phyloP scores from a whole-genome alignment of 2,329 filamentous ascomycete species.

The Lecanosticta acicola region DNA sequence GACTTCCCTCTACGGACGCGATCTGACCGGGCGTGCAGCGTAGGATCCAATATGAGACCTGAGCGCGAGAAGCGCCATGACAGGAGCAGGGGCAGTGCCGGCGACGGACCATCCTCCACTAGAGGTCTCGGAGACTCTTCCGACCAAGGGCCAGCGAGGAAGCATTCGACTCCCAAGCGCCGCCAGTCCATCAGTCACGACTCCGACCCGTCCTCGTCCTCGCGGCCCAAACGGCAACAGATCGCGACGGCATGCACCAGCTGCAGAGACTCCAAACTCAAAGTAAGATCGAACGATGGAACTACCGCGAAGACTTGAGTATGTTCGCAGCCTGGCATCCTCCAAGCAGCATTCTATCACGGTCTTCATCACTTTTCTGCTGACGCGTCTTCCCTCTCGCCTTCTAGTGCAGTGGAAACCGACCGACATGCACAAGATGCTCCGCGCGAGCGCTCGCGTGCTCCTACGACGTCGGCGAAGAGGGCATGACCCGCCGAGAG shows the following conservation, averaged over 20 bases:
- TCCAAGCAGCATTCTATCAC: not conserved
- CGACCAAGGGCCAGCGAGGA: not conserved
- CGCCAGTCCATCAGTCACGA: too few species aligned
- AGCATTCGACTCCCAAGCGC: too few species aligned
- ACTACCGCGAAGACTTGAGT: not conserved
- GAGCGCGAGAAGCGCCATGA: not conserved
- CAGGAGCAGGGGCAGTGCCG: not conserved
- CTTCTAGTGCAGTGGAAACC: conserved; percentile 8
- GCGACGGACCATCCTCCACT: not conserved
- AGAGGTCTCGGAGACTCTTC: not conserved
- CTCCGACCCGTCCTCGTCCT: not conserved
- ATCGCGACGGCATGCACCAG: not conserved
- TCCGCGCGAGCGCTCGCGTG: conserved; percentile 8
- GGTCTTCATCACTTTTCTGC: too few species aligned
- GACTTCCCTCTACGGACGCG: too few species aligned
- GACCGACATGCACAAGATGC: conserved; percentile 17
- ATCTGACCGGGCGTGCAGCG: too few species aligned
- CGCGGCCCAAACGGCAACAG: not conserved
- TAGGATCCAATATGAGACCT: too few species aligned
- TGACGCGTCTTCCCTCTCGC: not conserved
- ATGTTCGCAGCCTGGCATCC: not conserved
- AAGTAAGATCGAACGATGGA: not conserved
- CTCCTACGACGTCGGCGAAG: conserved; percentile 19
- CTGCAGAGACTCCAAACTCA: not conserved
- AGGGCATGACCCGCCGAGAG: conserved; percentile 22